Percentiles rank a stretch among this genome's conserved stretches.
These are phyloP conservation scores for Ceratobasidium sp. DNA, from an alignment of 1,284 basidiomycete species.

Conservation along the genomic window DNA sequence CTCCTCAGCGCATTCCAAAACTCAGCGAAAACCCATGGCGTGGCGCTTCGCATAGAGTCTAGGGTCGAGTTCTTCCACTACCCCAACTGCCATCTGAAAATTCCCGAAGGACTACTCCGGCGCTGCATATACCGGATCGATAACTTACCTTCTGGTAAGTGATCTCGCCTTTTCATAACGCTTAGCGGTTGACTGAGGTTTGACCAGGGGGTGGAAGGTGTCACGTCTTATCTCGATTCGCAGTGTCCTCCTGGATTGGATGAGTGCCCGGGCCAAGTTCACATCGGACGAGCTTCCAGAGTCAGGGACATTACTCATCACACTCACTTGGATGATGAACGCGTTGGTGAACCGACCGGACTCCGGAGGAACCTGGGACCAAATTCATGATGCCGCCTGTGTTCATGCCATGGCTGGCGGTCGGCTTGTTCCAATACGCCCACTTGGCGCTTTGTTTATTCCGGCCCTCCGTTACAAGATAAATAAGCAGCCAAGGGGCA, in stretches of 20 bases:
- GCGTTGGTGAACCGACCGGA: constrained; percentile 13
- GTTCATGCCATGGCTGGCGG: too few relatives aligned
- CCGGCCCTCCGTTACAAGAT: not conserved
- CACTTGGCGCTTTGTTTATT: constrained; percentile 1
- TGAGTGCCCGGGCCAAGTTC: not conserved
- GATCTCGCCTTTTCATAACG: too few relatives aligned
- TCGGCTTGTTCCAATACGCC: constrained; percentile 8
- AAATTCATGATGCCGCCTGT: constrained; percentile 8
- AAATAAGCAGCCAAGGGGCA: not conserved
- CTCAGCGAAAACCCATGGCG: not conserved
- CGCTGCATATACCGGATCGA: not conserved
- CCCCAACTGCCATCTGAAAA: not conserved
- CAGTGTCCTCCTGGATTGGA: not conserved
- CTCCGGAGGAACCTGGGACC: not conserved
- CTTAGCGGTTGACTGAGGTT: too few relatives aligned
- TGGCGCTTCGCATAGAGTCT: not conserved
- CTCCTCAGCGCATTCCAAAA: not conserved
- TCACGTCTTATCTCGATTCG: not conserved
- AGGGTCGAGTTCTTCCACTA: not conserved
- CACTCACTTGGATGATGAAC: constrained; percentile 18
- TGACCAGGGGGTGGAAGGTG: constrained; percentile 15
- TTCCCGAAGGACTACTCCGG: not conserved
- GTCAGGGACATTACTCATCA: not conserved
- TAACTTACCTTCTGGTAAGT: not conserved
- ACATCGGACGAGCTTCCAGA: not conserved